A percentile compares a stretch with the other conserved stretches of the same genome.
phyloP scores from a whole-genome alignment of 164 flowering plant species.

The Paratinospora sagittata region DNA sequence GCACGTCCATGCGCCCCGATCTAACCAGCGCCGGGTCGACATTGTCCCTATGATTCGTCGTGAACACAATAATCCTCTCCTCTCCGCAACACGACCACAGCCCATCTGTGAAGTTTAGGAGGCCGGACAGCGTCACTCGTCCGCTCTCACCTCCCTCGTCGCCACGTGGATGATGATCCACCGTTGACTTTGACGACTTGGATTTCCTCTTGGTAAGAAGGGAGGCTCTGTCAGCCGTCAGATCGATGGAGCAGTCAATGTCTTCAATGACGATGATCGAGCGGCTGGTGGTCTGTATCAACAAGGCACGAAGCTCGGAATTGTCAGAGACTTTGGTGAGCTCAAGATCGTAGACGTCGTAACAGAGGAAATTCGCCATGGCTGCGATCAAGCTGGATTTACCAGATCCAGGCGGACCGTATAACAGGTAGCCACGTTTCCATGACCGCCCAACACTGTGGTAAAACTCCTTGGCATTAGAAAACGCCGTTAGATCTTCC shows the following conservation, averaged over 20 bases:
- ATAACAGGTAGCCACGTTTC: conserved; percentile 61
- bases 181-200: not conserved
- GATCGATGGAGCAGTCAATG: conserved; percentile 63
- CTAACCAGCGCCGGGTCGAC: conserved; percentile 55
- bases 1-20: conserved; percentile 68
- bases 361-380: conserved; percentile 57
- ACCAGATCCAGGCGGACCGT: conserved; percentile 63
- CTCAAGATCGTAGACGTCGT: conserved; percentile 65
- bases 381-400: conserved; percentile 70
- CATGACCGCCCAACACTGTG: conserved; percentile 58
- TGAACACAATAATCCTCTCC: conserved; percentile 63
- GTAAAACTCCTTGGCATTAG: conserved; percentile 47
- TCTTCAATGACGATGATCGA: conserved; percentile 69
- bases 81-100: conserved; percentile 75
- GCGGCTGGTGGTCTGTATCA: conserved; percentile 49
- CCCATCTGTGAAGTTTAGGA: conserved; percentile 61
- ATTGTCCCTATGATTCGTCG: conserved; percentile 55
- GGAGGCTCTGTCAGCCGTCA: conserved; percentile 34
- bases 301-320: conserved; percentile 46
- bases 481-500: conserved; percentile 42
- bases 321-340: conserved; percentile 52
- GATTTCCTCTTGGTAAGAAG: conserved; percentile 2
- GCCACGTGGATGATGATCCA: not conserved
- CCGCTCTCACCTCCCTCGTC: conserved; percentile 28
- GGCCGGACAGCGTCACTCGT: conserved; percentile 51